Base-by-base conservation (phyloP, 371 early-diverging fungal genomes). In the Actinomortierella ambigua region DNA sequence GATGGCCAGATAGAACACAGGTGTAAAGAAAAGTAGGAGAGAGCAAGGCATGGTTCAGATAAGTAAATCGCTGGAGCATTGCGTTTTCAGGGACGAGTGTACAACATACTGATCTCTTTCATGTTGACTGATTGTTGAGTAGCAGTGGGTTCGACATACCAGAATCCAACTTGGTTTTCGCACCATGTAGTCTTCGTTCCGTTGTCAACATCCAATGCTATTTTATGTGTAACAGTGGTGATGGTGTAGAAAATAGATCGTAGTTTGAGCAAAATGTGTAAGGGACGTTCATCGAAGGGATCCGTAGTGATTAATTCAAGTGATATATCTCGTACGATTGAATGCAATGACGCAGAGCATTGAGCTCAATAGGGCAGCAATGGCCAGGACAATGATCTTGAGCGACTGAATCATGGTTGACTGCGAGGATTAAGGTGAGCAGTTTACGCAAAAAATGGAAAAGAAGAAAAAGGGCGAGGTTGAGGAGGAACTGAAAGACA, bases 121-220 rank as follows among this genome's bases (percentile, higher is more conserved):
- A n/a, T n/a, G n/a, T n/a, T n/a, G n/a, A n/a, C 13, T n/a, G 17
- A 46, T 24, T 28, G 48, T 22, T 34, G 44, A 17, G 24, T 43
- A 28, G 13, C 34, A 46, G 57, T 34, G 8, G 17, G 6, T 8
- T 52, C 29, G 13, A 27, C 29, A 15, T 69, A 70, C 70, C 70
- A 70, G 52, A 64, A 70, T 0, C 65, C 65, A 42, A 70, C 55
- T 24, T 70, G 70, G 47, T 65, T 70, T 59, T 70, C 47, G 51
- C 70, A 70, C 70, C 70, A 70, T 22, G 65, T 70, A 49, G 65
- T n/a, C 41, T 65, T 64, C 20, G 70, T 70, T 51, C 61, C 65
- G 34, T 70, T 70, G 26, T 70, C 65, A 23, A 70, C 51, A 17
- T 48, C 24, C 22, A 24, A 18, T 22, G 48, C 48, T 48, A 20